Base-by-base conservation (phyloP, 371 early-diverging fungal species). In the Fennellomyces sp. region DNA sequence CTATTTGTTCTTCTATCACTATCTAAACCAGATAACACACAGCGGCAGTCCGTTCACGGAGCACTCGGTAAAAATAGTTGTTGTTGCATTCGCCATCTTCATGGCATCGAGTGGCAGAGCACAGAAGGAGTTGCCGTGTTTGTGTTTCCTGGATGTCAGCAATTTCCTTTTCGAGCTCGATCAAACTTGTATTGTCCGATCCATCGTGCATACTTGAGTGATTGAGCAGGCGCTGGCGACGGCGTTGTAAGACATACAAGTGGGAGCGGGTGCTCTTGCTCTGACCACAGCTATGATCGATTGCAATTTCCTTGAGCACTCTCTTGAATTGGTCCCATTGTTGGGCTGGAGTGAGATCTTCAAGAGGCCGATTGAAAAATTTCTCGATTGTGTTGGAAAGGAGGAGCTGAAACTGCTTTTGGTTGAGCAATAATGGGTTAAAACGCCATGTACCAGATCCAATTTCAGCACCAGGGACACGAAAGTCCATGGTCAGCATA, bases 41-140 rank as follows among this genome's bases (percentile, higher is more conserved):
- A n/a, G 48, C 55, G 13, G 42, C 1, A 3, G 51, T 38, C 1
- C 71, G 57, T n/a, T 51, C 27, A 21, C 45, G 35, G 15, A 70
- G 59, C 6, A 51, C 55, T 0, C 50, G n/a, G 41, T 57, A 70
- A 53, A 75, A 75, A 48, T 68, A 69, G 10, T 58, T 45, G 53
- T 64, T 68, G 60, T 59, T 65, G 0, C 63, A 52, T 53, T 74
- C 75, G 0, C 75, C 69, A 27, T 66, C 29, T 52, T 66, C 75
- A 7, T 35, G 49, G 68, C 70, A 74, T 4, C 67, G 61, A 2
- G 63, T 60, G 15, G 51, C 45, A 12, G 60, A 26, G 25, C 60
- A 11, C 25, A 51, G 29, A 13, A 60, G 35, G 12, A 60, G 26
- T 11, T 49, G 63, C 4, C 36, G 19, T 17, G 41, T 62, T 13